Evolutionary conservation across 495 filamentous ascomycete genomes (phyloP).

Genomic region (Penicillium waksmanii): DNA sequence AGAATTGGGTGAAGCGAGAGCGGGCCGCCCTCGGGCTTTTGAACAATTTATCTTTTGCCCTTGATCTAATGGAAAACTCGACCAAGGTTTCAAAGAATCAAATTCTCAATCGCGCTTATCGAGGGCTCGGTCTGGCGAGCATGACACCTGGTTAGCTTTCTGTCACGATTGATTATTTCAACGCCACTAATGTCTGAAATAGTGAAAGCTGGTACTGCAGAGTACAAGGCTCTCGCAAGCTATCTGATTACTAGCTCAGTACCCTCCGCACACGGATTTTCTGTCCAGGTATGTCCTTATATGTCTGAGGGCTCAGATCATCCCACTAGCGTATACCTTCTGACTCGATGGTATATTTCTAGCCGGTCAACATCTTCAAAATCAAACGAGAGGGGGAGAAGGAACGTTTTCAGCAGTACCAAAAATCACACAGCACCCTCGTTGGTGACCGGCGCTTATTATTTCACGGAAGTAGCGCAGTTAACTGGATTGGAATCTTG

Average conservation of each 20-base stretch:
- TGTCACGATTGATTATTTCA: too few species aligned
- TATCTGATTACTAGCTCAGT: not conserved
- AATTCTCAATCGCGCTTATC: not conserved
- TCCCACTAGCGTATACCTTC: not conserved
- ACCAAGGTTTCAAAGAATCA: not conserved
- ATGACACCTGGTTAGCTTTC: not conserved
- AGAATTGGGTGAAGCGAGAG: not conserved
- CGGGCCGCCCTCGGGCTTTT: not conserved
- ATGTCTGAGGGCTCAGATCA: too few species aligned
- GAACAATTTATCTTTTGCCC: not conserved
- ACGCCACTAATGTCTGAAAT: not conserved
- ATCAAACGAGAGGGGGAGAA: conserved; percentile 68
- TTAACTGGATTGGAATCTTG: conserved; percentile 75
- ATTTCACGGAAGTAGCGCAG: conserved; percentile 71
- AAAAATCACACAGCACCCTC: not conserved
- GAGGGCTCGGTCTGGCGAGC: not conserved
- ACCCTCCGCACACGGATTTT: not conserved
- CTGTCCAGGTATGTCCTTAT: not conserved
- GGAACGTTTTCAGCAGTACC: conserved; percentile 58
- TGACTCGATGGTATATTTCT: conserved; percentile 29
- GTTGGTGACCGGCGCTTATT: conserved; percentile 62
- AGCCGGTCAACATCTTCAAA: conserved; percentile 65
- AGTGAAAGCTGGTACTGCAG: not conserved
- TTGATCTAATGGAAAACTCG: not conserved
- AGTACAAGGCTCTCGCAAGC: not conserved